A percentile compares a stretch with the other conserved stretches of the same genome.
These are phyloP conservation scores for Helenozyma baotianmanensis DNA, from an alignment of 805 yeast genomes.

Conservation along the genomic window DNA sequence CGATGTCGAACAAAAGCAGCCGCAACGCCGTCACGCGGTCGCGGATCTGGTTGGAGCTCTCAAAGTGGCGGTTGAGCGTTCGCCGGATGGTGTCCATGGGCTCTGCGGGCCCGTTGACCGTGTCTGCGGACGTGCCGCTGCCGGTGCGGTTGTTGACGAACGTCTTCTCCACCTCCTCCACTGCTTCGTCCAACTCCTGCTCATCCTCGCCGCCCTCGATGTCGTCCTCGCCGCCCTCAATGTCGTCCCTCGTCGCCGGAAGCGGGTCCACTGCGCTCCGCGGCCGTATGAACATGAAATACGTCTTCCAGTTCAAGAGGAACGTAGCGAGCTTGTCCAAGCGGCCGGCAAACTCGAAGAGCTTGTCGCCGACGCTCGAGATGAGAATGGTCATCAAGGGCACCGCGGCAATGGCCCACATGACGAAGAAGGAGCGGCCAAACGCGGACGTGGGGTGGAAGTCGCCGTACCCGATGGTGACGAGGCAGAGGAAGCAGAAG, in stretches of 20 bases:
- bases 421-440: conserved; percentile 68
- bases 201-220: no score
- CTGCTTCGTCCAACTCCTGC: no score
- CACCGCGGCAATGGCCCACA: conserved; percentile 79
- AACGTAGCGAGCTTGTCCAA: conserved; percentile 6
- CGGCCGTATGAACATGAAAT: conserved; percentile 1
- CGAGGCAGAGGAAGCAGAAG: conserved; percentile 67
- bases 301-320: conserved; percentile 7
- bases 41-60: conserved; percentile 1
- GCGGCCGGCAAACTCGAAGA: conserved; percentile 29
- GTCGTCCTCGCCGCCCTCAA: no score
- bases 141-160: no score
- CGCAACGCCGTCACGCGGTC: conserved; percentile 22
- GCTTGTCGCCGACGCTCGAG: conserved; percentile 64
- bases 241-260: no score
- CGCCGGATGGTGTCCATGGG: not conserved
- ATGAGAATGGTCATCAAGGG: conserved; percentile 84
- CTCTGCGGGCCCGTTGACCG: no score
- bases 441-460: conserved; percentile 57
- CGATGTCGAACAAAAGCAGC: conserved; percentile 28
- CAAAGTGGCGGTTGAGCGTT: conserved; percentile 1
- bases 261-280: no score
- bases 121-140: no score
- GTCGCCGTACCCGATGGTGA: conserved; percentile 86
- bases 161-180: no score